Evolutionary conservation across 805 yeast species (phyloP), one percentile per base, ranked within the genome.

Genomic region (Kazachstania martiniae): DNA sequence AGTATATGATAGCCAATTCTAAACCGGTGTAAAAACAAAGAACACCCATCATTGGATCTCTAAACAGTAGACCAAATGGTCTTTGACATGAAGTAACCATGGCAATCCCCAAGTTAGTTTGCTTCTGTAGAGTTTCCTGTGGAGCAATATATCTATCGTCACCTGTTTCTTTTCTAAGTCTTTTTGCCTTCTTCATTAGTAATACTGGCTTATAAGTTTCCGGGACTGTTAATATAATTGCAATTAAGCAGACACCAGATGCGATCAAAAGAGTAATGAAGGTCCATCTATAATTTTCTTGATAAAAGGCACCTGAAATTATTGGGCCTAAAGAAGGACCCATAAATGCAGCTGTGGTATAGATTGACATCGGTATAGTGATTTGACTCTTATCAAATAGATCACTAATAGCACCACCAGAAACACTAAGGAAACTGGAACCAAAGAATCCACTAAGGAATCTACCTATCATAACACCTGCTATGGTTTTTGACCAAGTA

Each of bases 361-460:
- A 80, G 4, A 77, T 56, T 3, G 83, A 71, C 71, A 82, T 68
- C 2, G 91, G 86, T 8, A 66, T 56, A 21, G 83, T 82, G 34
- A 85, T 71, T 26, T 73, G 68, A 33, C 63, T 56, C 36, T 74
- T 73, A 13, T 61, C 61, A 62, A 74, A 82, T 35, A 81, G 63
- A 53, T 82, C 94, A 8, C 84, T 74, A 28, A 82, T 61, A 1
- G 81, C 67, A 14, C 91, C 93, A 22, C 87, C 86, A 8, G 85
- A 84, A 21, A 80, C 77, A 39, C 78, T 72, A 42, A 82, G 60
- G 25, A 85, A 80, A 3, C 82, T 77, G 31, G 84, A 75, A 4
- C 86, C 86, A 43, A 77, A 77, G 28, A 80, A 65, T 1, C 91
- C 91, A 9, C 76, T 72, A 38, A 77, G 56, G 41, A 78, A 72